Evolutionary conservation across 352 stramenopile species (phyloP).

Genomic region (Globisporangium nunn): DNA sequence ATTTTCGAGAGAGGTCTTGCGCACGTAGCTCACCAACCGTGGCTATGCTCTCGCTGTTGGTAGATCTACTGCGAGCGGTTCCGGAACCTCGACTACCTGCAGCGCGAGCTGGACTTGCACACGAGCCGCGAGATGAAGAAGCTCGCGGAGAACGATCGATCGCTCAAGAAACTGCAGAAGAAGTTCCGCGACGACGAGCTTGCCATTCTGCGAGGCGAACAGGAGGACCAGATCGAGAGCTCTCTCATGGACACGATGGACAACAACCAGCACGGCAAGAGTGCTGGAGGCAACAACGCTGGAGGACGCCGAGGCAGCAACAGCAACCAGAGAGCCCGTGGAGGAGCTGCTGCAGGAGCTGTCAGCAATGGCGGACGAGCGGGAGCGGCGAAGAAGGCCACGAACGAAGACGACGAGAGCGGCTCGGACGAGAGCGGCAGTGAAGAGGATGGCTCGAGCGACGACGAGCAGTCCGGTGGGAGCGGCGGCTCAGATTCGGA

Average conservation of each 20-base stretch:
- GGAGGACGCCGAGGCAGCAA: constrained; percentile 24
- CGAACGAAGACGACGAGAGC: constrained; percentile 32
- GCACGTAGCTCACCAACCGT: too few relatives aligned
- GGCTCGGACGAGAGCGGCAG: constrained; percentile 43
- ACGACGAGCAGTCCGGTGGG: constrained; percentile 16
- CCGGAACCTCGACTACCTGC: constrained; percentile 95
- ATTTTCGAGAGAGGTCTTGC: too few relatives aligned
- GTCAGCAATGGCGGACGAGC: constrained; percentile 2
- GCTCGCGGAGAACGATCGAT: constrained; percentile 81
- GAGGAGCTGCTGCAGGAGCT: neutral
- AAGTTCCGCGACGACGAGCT: constrained; percentile 91
- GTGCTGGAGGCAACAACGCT: constrained; percentile 6
- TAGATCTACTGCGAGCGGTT: constrained; percentile 90
- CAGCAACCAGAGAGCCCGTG: constrained; percentile 42
- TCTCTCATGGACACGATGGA: constrained; percentile 40
- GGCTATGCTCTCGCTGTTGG: too few relatives aligned
- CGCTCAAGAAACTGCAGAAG: constrained; percentile 91
- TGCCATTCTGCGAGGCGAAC: constrained; percentile 79
- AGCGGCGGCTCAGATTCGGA: constrained; percentile 59
- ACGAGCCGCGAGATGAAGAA: constrained; percentile 84
- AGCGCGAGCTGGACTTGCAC: constrained; percentile 90
- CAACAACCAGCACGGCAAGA: constrained; percentile 32
- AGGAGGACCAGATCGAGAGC: constrained; percentile 73
- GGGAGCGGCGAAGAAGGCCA: constrained; percentile 27
- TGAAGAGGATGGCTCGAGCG: constrained; percentile 41